Base-by-base conservation (phyloP, 148 eudicot genomes). In the Heliosperma pusillum region DNA sequence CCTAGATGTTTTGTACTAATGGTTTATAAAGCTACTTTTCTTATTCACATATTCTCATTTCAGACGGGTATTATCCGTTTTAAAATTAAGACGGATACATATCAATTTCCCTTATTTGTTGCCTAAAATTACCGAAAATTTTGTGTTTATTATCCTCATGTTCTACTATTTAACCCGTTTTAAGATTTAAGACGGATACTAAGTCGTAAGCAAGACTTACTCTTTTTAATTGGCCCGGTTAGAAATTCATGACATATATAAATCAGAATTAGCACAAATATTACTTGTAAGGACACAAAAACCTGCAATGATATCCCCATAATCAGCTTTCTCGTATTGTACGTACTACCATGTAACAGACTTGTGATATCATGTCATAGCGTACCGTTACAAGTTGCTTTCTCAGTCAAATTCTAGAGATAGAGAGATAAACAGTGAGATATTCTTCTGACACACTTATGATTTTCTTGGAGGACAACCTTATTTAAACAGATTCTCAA, bases 381-480 rank as follows among this genome's bases (percentile, higher is more conserved):
- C 7, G 80, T 60, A 76, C 67, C 80, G 83, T 81, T 81, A 81
- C 57, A 56, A 56, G 80, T 81, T 58, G 77, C 83, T 81, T 81
- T 80, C 79, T 70, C 73, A 70, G 76, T 80, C 77, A 70, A 50
- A 25, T 36, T 6, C 16, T n/a, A 33, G 66, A 78, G 21, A 72
- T 58, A 73, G 67, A 40, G 67, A 55, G 53, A 13, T 25, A 67
- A 65, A 11, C 45, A 29, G 9, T 40, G 73, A 60, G 72, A 74
- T 73, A 66, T 72, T 30, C 45, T 40, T 78, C 82, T 82, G 85
- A 78, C 82, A 71, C 13, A 44, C 10, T 72, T 66, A 57, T 71
- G 82, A 82, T 82, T 82, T 79, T 71, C 24, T 74, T 69, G 57
- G 7, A 25, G 42, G 53, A 57, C 45, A 74, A 74, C 62, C 15